Base-by-base conservation (phyloP, 305 asterid genomes). In the Plantago rigida region DNA sequence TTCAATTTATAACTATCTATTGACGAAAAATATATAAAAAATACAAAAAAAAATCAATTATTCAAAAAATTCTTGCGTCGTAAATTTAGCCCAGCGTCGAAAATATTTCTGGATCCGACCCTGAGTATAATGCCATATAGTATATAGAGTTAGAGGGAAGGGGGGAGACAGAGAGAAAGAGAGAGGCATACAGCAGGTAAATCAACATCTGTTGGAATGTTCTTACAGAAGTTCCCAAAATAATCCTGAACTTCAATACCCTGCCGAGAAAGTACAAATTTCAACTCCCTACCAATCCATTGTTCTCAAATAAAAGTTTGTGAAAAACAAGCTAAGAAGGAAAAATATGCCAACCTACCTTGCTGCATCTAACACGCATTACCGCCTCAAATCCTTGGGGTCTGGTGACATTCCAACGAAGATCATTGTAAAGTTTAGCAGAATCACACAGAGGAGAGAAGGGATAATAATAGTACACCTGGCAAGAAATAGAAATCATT, bases 341-440 rank as follows among this genome's bases (percentile, higher is more conserved):
- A 31, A 71, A 47, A 49, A 58, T 15, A 13, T 67, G 57, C 10
- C 68, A 70, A 64, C 76, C 68, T 72, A 87, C 99, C 93, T 85
- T 87, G 83, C 99, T 93, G 87, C 99, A 87, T 75, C 99, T 85
- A 65, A 93, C 96, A 74, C 99, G 99, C 99, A 93, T 93, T 66
- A 93, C 99, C 10, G 99, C 96, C 76, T 93, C 99, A 71, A 85
- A 85, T 62, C 97, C 99, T 81, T 93, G 97, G 24, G 97, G 96
- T 80, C 99, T 87, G 13, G 90, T 81, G 73, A 93, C 87, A 70
- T 93, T 93, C 99, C 99, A 93, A 49, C 99, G 95, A 47, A 93
- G 96, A 81, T 93, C 99, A 79, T 93, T 93, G 81, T 78, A 84
- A 50, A 93, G 94, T 81, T 93, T 93, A 61, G 99, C 81, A 63